Evolutionary conservation across 73 alveolate genomes (phyloP).

Genomic region (Paramecium sexaurelia): DNA sequence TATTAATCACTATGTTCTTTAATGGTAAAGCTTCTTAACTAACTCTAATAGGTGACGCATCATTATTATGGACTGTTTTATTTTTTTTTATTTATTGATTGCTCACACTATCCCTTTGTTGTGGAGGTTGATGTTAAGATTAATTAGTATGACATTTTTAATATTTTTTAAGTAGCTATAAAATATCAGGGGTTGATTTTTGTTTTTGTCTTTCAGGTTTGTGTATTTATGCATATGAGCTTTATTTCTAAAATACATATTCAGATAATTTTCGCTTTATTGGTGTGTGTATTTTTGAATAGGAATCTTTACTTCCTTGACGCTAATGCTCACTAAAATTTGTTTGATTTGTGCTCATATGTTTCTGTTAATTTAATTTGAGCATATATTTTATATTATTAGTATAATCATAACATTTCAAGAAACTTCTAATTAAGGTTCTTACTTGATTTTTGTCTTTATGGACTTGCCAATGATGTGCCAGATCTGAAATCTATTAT

Average conservation of each 20-base stretch:
- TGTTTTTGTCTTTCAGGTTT: constrained; percentile 36
- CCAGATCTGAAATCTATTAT: background rate
- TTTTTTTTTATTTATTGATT: background rate
- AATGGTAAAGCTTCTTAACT: constrained; percentile 20
- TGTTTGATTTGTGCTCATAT: background rate
- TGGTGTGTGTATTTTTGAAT: constrained; percentile 11
- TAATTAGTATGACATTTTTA: constrained; percentile 2
- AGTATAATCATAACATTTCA: constrained; percentile 14
- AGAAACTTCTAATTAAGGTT: constrained; percentile 16
- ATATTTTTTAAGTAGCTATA: background rate
- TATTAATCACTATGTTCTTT: background rate
- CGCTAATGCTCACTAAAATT: background rate
- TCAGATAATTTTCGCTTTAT: background rate
- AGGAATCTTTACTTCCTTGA: background rate
- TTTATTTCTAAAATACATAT: background rate
- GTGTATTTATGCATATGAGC: constrained; percentile 13
- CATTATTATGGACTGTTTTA: background rate
- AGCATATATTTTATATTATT: background rate
- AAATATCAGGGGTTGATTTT: constrained; percentile 8
- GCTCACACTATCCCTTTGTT: background rate
- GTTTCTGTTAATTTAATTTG: constrained; percentile 24
- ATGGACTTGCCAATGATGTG: background rate
- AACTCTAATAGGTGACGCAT: background rate
- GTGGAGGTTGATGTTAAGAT: background rate
- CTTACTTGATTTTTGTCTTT: background rate